These are phyloP conservation scores for Corymbia citriodora DNA, from an alignment of 441 rosid genomes.

Conservation along the genomic window DNA sequence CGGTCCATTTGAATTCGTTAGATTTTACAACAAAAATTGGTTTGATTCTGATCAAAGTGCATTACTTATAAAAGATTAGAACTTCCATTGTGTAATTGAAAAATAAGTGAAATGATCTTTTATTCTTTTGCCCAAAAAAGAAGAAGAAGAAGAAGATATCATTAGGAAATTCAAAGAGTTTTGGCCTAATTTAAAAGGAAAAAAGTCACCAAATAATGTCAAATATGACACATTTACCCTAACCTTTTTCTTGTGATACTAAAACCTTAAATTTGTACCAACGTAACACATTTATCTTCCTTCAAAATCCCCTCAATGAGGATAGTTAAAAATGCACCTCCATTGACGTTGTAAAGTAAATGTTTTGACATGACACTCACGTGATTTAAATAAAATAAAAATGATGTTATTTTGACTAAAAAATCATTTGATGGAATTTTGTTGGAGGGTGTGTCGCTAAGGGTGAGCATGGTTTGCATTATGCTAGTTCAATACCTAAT, in stretches of 20 bases:
- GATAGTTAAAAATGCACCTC: background rate
- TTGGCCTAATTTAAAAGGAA: background rate
- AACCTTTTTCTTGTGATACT: background rate
- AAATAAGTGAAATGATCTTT: background rate
- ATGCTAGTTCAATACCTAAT: background rate
- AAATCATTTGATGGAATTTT: background rate
- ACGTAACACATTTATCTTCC: background rate
- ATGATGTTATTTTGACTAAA: background rate
- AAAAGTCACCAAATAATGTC: background rate
- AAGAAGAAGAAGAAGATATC: background rate
- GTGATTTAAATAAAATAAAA: background rate
- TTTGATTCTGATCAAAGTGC: background rate
- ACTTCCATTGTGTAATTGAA: background rate
- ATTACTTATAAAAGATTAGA: background rate
- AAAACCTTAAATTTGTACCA: no score
- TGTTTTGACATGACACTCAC: background rate
- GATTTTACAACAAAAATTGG: background rate
- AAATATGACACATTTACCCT: background rate
- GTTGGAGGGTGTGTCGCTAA: background rate
- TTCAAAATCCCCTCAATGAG: background rate
- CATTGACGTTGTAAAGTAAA: background rate
- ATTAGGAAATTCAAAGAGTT: no score
- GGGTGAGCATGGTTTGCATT: background rate
- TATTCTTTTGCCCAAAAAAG: background rate
- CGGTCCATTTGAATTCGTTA: background rate